Conservation (phyloP, 768 basidiomycete genomes). For the Podaxis sp. region DNA sequence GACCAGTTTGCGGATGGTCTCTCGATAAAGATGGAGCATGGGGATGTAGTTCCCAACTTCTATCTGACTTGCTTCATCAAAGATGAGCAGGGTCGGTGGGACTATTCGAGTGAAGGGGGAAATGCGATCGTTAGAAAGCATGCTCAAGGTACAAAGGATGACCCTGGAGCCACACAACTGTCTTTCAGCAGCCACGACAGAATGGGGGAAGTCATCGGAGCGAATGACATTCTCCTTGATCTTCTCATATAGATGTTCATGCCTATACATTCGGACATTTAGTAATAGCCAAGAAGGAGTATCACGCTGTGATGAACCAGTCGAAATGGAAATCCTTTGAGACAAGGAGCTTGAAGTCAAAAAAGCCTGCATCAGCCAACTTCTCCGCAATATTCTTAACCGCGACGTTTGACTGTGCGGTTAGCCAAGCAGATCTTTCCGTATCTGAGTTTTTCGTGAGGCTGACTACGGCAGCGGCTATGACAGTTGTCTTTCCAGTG, state of each 20-base stretch:
- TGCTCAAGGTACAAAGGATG: conserved; percentile 63
- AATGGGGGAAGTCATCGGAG: conserved; percentile 27
- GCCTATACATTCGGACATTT: conserved; percentile 37
- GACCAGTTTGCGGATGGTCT: conserved; percentile 35
- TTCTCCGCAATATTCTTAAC: conserved; percentile 82
- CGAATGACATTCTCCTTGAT: conserved; percentile 45
- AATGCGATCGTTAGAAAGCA: conserved; percentile 42
- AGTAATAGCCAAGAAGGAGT: background rate
- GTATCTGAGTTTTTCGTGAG: conserved; percentile 24
- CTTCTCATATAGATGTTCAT: conserved; percentile 62
- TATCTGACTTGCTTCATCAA: conserved; percentile 57
- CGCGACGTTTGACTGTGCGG: conserved; percentile 74
- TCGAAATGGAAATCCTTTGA: conserved; percentile 58
- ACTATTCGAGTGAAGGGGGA: conserved; percentile 21
- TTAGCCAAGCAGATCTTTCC: conserved; percentile 48
- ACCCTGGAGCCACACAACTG: conserved; percentile 40
- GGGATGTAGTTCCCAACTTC: conserved; percentile 43
- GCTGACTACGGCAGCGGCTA: conserved; percentile 42
- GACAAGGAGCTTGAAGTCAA: conserved; percentile 57
- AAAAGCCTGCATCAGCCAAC: conserved; percentile 40
- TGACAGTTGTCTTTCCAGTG: conserved; percentile 63
- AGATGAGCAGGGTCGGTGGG: conserved; percentile 35
- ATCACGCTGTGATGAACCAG: conserved; percentile 41
- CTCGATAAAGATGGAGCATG: conserved; percentile 28
- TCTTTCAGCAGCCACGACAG: conserved; percentile 18